A percentile compares a stretch with the other conserved stretches of the same genome.
Evolutionary conservation across 805 yeast genomes (phyloP).

Genomic region (Saturnispora ahearnii): DNA sequence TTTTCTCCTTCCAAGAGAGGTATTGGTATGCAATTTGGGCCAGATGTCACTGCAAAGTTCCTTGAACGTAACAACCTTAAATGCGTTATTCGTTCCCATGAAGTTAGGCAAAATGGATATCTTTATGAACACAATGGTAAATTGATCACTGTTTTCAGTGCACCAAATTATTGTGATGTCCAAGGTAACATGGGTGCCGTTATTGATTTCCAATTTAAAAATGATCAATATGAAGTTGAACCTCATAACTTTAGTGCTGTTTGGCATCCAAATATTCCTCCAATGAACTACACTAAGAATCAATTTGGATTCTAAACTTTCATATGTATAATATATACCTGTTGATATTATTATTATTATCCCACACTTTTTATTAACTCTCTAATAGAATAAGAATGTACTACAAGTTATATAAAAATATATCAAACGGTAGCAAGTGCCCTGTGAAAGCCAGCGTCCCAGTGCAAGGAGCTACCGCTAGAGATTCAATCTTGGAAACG

Average conservation of each 20-base stretch:
- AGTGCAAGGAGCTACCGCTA: neutral
- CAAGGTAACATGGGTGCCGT: slow-evolving; percentile 90
- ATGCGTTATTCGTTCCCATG: slow-evolving; percentile 88
- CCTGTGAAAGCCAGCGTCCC: neutral
- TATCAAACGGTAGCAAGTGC: neutral
- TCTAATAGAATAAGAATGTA: too few relatives aligned
- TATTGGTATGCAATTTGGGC: slow-evolving; percentile 93
- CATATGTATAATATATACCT: neutral
- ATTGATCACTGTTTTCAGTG: slow-evolving; percentile 90
- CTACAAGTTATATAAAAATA: neutral
- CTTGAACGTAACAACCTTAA: slow-evolving; percentile 61
- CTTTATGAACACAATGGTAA: slow-evolving; percentile 80
- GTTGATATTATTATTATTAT: neutral
- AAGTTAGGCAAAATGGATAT: slow-evolving; percentile 87
- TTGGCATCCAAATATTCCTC: slow-evolving; percentile 82
- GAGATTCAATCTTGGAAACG: slow-evolving; percentile 25
- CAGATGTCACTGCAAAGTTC: slow-evolving; percentile 80
- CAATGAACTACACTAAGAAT: slow-evolving; percentile 77
- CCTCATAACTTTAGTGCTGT: slow-evolving; percentile 63
- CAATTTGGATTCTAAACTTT: slow-evolving; percentile 30
- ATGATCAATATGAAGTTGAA: slow-evolving; percentile 33
- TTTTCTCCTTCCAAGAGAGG: slow-evolving; percentile 89
- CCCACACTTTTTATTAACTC: neutral
- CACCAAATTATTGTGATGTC: slow-evolving; percentile 94
- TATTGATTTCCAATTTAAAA: slow-evolving; percentile 52